phyloP scores from a whole-genome alignment of 1,139 yeast genomes.

The Tardiomyces depauwii region DNA sequence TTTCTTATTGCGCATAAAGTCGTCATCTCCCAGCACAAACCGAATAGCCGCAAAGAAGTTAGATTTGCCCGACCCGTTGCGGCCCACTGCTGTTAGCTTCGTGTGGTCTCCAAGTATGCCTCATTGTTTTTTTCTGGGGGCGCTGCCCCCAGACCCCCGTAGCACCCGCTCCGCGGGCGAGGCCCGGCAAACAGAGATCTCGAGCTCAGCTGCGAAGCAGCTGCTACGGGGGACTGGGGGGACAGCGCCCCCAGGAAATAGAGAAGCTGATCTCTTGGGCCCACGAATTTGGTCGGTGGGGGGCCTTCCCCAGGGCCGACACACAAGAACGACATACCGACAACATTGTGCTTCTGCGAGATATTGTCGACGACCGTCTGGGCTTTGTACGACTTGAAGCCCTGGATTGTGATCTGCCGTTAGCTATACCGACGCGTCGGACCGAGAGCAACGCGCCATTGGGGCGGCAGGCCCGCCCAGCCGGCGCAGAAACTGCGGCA shows the following conservation, averaged over 20 bases:
- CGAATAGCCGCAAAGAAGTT: slow-evolving; percentile 93
- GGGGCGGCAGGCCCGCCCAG: slow-evolving; percentile 1
- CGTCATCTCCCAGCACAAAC: slow-evolving; percentile 85
- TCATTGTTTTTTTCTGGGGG: background rate
- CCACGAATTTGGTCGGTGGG: too few relatives aligned
- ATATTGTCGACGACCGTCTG: slow-evolving; percentile 67
- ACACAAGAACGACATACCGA: slow-evolving; percentile 28
- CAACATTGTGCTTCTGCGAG: slow-evolving; percentile 78
- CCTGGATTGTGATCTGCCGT: slow-evolving; percentile 59
- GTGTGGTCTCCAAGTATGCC: slow-evolving; percentile 1
- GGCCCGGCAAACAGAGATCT: background rate
- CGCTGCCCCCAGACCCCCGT: background rate
- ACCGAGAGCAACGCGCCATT: background rate
- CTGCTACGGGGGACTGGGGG: too few relatives aligned
- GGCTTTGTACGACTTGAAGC: slow-evolving; percentile 88
- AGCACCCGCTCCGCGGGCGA: background rate
- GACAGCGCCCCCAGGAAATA: too few relatives aligned
- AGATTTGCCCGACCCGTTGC: slow-evolving; percentile 95
- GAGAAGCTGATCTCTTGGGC: too few relatives aligned
- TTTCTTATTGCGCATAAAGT: slow-evolving; percentile 18
- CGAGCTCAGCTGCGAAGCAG: too few relatives aligned
- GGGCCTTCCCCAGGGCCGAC: background rate
- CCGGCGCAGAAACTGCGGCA: background rate
- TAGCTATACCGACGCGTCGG: background rate
- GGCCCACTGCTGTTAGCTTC: slow-evolving; percentile 38